Evolutionary conservation across 768 basidiomycete species (phyloP).

Genomic region (Termitomyces sp.): DNA sequence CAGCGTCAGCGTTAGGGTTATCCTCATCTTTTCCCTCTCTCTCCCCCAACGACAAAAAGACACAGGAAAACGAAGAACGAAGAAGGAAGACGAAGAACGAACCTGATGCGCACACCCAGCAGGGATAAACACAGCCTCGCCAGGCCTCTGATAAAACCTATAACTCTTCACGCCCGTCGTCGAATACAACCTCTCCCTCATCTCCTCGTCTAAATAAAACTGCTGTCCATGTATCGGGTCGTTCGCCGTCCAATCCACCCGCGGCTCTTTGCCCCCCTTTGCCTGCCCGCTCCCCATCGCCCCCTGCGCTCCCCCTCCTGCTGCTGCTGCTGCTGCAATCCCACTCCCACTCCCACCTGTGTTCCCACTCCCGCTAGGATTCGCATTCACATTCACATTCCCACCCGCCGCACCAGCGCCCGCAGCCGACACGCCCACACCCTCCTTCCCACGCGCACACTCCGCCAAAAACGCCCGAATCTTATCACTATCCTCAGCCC

Average conservation of each 20-base stretch:
- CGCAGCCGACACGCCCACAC: too few relatives aligned
- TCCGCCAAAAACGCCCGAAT: conserved; percentile 64
- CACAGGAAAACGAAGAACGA: too few relatives aligned
- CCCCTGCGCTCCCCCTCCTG: too few relatives aligned
- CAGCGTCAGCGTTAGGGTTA: too few relatives aligned
- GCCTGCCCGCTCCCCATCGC: background rate
- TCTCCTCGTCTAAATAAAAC: conserved; percentile 70
- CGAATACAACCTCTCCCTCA: conserved; percentile 65
- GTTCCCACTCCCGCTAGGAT: too few relatives aligned
- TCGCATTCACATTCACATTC: background rate
- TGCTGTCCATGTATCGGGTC: conserved; percentile 93
- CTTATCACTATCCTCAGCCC: conserved; percentile 74
- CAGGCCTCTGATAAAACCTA: conserved; percentile 85
- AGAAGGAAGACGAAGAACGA: background rate
- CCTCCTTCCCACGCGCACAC: conserved; percentile 22
- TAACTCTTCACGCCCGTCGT: conserved; percentile 70
- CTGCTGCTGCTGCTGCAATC: too few relatives aligned
- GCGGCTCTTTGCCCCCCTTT: background rate
- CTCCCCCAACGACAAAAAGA: too few relatives aligned
- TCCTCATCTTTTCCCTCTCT: too few relatives aligned
- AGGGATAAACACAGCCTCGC: conserved; percentile 93
- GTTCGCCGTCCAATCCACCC: conserved; percentile 21
- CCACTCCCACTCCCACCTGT: too few relatives aligned
- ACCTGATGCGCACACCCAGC: conserved; percentile 93
- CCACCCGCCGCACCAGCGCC: too few relatives aligned